phyloP scores from a whole-genome alignment of 176 grass and related monocot species.

The Hyparrhenia diplandra region DNA sequence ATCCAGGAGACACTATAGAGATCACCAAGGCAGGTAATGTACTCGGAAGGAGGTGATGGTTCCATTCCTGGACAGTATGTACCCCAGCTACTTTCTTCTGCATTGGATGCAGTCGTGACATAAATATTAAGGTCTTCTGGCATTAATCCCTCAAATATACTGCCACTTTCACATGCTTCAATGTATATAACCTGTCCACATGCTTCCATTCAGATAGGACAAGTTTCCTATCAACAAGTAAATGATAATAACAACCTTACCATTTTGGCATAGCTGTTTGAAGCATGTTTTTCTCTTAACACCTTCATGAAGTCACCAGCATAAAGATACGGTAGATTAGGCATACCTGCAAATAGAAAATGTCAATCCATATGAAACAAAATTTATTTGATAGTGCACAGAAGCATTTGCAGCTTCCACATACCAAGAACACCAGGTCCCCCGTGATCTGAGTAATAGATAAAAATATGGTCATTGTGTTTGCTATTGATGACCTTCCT shows the following conservation, averaged over 20 bases:
- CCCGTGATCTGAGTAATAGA: conserved; percentile 95
- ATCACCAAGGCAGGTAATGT: conserved; percentile 76
- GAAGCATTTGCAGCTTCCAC: background rate
- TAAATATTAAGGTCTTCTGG: conserved; percentile 76
- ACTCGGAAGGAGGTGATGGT: conserved; percentile 60
- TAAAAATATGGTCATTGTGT: conserved; percentile 79
- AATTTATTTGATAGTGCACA: background rate
- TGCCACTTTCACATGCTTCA: conserved; percentile 94
- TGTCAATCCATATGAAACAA: background rate
- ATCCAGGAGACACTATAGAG: conserved; percentile 94
- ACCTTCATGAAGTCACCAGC: conserved; percentile 82
- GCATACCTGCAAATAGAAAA: conserved; percentile 60
- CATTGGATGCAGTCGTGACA: conserved; percentile 78
- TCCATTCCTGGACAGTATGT: conserved; percentile 81
- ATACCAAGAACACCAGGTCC: conserved; percentile 92
- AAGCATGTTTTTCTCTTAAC: conserved; percentile 75
- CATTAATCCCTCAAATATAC: conserved; percentile 83
- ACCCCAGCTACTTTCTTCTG: conserved; percentile 77
- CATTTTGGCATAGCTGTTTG: conserved; percentile 79
- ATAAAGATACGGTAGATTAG: conserved; percentile 65
- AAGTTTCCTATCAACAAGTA: background rate
- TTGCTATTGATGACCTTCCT: conserved; percentile 85
- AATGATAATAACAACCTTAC: conserved; percentile 23
- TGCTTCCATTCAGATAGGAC: conserved; percentile 11
- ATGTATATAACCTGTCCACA: conserved; percentile 77